Base-by-base conservation (phyloP, 2,329 filamentous ascomycete species). In the Aspergillus phoenicis region DNA sequence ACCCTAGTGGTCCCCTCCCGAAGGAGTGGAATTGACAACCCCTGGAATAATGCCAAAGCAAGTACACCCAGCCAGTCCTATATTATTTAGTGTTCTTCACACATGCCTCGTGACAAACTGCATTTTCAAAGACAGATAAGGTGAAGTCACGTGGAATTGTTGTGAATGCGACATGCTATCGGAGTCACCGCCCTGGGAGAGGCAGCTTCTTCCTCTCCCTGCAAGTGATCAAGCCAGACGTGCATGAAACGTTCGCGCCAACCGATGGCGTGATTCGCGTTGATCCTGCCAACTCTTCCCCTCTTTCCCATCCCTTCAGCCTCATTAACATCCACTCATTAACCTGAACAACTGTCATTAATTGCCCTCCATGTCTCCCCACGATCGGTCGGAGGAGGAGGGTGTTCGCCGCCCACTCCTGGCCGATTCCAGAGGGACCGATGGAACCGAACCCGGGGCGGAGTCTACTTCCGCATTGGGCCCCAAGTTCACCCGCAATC, bases 401-500 rank as follows among this genome's bases (percentile, higher is more conserved):
- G 33, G 33, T 13, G n/a, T 24, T 24, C 6, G 4, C 15, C 53
- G 43, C 26, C 53, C 53, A 5, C 15, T 56, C 17, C 39, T 56
- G 39, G 30, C 53, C 3, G 33, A 56, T 2, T 30, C 47, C 39
- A n/a, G n/a, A 28, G 17, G 13, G 24, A 17, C 17, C 20, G 53
- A 56, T 10, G 17, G 11, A 8, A 17, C 17, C 13, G 53, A 56
- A 13, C 4, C 39, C 30, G 43, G 8, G 17, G 8, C n/a, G 26
- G 39, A 28, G 45, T 51, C 47, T 26, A 33, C 4, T 30, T 20
- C 28, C 36, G 26, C 39, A 5, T 41, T 22, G 30, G 53, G 33
- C 20, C 17, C 47, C 6, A 52, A 53, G 13, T 66, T 66, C 56
- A 63, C 54, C 28, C 62, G 62, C 3, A 63, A 64, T 8, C 62